Evolutionary conservation across 169 alveolate genomes (phyloP).

Genomic region (Plasmodium knowlesi): DNA sequence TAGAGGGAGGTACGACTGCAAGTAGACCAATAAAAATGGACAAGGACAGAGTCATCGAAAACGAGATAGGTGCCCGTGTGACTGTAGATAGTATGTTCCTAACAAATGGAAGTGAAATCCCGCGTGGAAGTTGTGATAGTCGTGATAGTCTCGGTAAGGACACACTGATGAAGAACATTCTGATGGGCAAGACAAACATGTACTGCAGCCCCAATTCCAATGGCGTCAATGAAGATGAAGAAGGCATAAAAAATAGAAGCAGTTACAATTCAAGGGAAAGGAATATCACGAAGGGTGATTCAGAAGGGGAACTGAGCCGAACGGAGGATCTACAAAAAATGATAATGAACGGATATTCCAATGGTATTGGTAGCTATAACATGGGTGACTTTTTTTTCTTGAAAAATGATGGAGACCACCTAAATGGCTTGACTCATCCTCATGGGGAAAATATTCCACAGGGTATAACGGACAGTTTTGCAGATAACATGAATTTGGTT

Average conservation of each 20-base stretch:
- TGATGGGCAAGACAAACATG: neutral
- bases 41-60: neutral
- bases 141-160: neutral
- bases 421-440: conserved; percentile 3
- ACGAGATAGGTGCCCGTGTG: neutral
- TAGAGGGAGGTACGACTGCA: neutral
- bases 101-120: neutral
- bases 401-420: conserved; percentile 1
- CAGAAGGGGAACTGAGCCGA: neutral
- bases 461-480: neutral
- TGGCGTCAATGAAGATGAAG: neutral
- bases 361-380: neutral
- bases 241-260: neutral
- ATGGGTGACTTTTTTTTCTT: neutral
- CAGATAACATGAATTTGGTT: neutral
- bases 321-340: conserved; percentile 5
- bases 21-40: neutral
- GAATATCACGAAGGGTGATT: neutral
- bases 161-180: neutral
- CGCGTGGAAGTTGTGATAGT: neutral
- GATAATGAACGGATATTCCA: neutral
- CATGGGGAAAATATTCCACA: conserved; percentile 3
- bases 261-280: neutral
- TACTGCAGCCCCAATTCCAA: neutral
- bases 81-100: neutral